Base-by-base conservation (phyloP, 176 grass and related monocot genomes). In the Zoysia pacifica region DNA sequence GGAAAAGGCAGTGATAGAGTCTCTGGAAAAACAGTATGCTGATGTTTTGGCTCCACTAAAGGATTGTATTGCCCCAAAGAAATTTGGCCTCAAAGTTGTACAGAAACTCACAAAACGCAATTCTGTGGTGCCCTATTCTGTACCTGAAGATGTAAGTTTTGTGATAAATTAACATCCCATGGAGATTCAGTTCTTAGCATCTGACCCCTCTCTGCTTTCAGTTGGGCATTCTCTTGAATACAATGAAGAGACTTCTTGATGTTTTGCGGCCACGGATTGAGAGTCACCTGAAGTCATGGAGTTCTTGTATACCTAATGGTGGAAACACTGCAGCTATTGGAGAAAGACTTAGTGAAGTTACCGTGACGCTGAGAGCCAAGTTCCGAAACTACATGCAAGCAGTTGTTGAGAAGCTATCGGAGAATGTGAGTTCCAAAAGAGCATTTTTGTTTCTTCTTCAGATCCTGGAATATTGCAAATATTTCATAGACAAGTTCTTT, bases 341-440 rank as follows among this genome's bases (percentile, higher is more conserved):
- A 61, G 96, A 99, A 77, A 88, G 84, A 75, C 90, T 99, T 47
- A 93, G 86, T 74, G 96, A 99, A 87, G 88, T 90, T 72, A 87
- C 88, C 45, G 96, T 99, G 52, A 87, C 91, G 46, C 62, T 99
- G 78, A 99, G 90, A 81, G 85, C 96, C 13, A 99, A 99, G 71
- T 99, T 99, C 76, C 91, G 96, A 71, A 99, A 93, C 70, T 99
- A 95, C 77, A 83, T 92, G 83, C 93, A 99, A 83, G 96, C 96
- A 73, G 84, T 99, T 44, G 96, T 95, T 48, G 92, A 99, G 84
- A 99, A 99, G 70, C 90, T 99, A 16, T 81, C 87, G 13, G 93
- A 99, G 72, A 99, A 99, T 82, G 96, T 95, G 75, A 91, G 96
- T 28, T 28, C 28, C 28, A 28, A 28, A 28, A 28, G 28, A 28